Evolutionary conservation across 805 yeast genomes (phyloP).

Genomic region (Kodamaea kakaduensis): DNA sequence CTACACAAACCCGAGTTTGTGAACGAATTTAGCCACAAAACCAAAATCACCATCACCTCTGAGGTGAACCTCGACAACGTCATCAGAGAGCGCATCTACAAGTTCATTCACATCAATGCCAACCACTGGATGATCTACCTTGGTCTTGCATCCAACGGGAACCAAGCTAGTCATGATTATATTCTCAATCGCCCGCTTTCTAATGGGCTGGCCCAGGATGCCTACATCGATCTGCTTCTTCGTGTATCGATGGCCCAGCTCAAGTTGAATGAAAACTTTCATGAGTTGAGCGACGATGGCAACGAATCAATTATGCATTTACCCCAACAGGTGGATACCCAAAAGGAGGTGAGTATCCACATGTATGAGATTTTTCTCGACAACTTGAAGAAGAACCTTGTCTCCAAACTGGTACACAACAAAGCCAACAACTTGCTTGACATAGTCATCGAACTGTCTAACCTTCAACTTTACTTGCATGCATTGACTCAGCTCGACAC

Average conservation of each 20-base stretch:
- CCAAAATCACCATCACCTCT: conserved; percentile 19
- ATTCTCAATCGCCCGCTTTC: conserved; percentile 29
- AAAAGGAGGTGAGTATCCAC: conserved; percentile 35
- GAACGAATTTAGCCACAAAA: conserved; percentile 37
- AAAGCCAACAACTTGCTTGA: conserved; percentile 24
- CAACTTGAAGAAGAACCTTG: conserved; percentile 20
- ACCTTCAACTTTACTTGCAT: conserved; percentile 36
- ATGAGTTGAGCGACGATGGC: conserved; percentile 22
- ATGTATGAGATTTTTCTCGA: conserved; percentile 41
- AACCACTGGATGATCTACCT: conserved; percentile 41
- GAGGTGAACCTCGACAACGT: conserved; percentile 30
- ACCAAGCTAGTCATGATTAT: conserved; percentile 31
- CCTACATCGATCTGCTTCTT: conserved; percentile 22
- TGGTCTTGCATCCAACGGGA: conserved; percentile 31
- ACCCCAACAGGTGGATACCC: conserved; percentile 20
- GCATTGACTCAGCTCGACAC: conserved; percentile 21
- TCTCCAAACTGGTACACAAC: conserved; percentile 8
- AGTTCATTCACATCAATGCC: conserved; percentile 39
- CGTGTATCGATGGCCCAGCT: conserved; percentile 35
- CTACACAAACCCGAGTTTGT: conserved; percentile 40
- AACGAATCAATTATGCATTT: conserved; percentile 12
- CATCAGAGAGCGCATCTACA: conserved; percentile 40
- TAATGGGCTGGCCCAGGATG: conserved; percentile 19
- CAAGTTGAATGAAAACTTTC: conserved; percentile 38
- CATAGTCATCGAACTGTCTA: conserved; percentile 34